These are phyloP conservation scores for Parachaetomium inaequale DNA, from an alignment of 495 filamentous ascomycete genomes.

Conservation along the genomic window DNA sequence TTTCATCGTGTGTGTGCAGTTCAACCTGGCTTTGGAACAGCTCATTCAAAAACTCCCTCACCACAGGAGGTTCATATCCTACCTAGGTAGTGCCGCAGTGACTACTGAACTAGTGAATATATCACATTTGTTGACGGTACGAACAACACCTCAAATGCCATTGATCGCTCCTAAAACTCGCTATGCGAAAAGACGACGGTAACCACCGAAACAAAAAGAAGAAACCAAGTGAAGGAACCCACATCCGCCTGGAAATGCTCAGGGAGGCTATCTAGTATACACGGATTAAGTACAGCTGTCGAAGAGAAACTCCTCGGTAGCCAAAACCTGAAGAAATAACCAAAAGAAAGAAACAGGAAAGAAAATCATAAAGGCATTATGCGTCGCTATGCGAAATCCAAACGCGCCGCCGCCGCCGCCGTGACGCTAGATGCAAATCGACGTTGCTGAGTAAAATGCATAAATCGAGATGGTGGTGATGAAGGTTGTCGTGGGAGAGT, in stretches of 20 bases:
- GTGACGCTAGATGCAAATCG: conserved; percentile 4
- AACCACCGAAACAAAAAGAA: neutral
- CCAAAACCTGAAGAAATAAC: neutral
- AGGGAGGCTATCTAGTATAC: conserved; percentile 25
- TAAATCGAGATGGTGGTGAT: neutral
- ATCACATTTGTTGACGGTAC: no score
- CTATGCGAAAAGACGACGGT: neutral
- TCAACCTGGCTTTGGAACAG: no score
- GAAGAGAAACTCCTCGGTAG: no score
- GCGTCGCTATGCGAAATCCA: conserved; percentile 1
- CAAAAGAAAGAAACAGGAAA: neutral
- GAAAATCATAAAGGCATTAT: neutral
- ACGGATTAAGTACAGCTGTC: conserved; percentile 1
- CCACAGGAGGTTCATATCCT: no score
- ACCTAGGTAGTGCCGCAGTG: no score
- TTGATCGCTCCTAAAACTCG: neutral
- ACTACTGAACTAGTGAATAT: no score
- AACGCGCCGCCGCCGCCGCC: neutral
- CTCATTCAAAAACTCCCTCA: no score
- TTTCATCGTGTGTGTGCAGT: no score
- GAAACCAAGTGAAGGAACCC: conserved; percentile 29
- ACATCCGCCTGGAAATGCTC: conserved; percentile 7
- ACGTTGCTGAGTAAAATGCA: neutral
- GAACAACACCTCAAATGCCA: neutral
- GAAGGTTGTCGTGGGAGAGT: neutral